Conservation (phyloP, 179 eudicot genomes). For the Corrigiola litoralis region DNA sequence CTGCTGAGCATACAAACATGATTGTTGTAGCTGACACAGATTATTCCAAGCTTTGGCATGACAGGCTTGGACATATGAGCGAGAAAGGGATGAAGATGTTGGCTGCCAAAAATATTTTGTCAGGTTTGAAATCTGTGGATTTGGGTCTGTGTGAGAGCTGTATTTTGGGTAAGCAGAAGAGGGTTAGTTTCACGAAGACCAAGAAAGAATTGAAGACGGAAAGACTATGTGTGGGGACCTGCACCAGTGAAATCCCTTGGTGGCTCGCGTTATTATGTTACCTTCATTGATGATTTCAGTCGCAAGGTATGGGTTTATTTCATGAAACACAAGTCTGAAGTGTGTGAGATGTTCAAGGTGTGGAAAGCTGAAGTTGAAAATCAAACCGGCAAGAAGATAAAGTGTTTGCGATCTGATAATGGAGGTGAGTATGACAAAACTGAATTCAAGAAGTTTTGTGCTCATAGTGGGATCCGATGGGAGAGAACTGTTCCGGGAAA, state of each 20-base stretch:
- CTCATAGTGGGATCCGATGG: background rate
- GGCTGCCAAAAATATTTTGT: background rate
- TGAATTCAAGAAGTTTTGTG: background rate
- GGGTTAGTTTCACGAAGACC: too few relatives aligned
- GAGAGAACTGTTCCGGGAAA: background rate
- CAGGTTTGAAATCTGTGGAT: background rate
- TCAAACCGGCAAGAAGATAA: background rate
- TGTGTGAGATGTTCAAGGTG: background rate
- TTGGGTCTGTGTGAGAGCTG: too few relatives aligned
- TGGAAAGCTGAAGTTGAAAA: slow-evolving; percentile 8
- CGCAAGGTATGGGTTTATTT: background rate
- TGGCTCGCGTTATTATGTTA: background rate
- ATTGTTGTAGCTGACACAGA: too few relatives aligned
- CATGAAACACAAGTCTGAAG: background rate
- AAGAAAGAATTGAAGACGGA: background rate
- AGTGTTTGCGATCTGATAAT: slow-evolving; percentile 1
- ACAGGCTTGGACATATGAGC: too few relatives aligned
- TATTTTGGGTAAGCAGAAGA: too few relatives aligned
- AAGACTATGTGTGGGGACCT: background rate
- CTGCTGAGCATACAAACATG: background rate
- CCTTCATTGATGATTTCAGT: background rate
- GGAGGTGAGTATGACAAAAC: slow-evolving; percentile 7
- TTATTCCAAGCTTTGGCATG: too few relatives aligned
- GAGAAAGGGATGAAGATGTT: background rate
- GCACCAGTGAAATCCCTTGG: background rate